phyloP scores from a whole-genome alignment of 2,329 filamentous ascomycete genomes.

The Fusarium bulbicola region DNA sequence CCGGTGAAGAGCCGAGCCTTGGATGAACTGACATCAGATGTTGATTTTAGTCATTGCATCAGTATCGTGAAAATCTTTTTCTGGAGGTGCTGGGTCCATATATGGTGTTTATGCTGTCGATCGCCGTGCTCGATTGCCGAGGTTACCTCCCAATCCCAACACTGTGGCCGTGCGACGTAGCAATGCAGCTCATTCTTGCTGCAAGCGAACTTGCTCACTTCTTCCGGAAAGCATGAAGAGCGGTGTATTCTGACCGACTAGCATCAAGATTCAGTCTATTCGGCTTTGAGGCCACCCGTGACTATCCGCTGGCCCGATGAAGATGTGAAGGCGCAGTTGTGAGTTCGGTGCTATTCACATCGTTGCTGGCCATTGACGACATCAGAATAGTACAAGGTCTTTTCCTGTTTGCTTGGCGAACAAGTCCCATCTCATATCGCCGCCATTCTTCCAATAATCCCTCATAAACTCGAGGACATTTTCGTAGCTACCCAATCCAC shows the following conservation, averaged over 20 bases:
- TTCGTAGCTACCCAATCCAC: neutral
- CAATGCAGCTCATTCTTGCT: neutral
- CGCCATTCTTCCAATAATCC: conserved; percentile 9
- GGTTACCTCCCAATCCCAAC: neutral
- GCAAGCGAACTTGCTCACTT: neutral
- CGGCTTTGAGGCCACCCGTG: neutral
- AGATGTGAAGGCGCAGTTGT: neutral
- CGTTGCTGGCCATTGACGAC: neutral
- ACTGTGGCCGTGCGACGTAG: neutral
- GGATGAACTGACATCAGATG: neutral
- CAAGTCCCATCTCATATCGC: conserved; percentile 1
- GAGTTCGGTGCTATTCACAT: neutral
- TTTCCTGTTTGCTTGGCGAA: conserved; percentile 9
- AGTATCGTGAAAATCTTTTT: neutral
- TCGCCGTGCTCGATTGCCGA: neutral
- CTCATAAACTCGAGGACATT: conserved; percentile 6
- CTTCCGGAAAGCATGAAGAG: neutral
- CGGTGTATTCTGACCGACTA: neutral
- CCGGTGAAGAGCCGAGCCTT: conserved; percentile 6
- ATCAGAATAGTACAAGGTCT: conserved; percentile 11
- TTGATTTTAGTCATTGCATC: neutral
- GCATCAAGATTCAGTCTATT: neutral
- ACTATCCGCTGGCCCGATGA: neutral
- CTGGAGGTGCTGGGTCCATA: neutral
- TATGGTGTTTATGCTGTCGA: neutral